Evolutionary conservation across 2,329 filamentous ascomycete species (phyloP).

Genomic region (Myotisia sp.): DNA sequence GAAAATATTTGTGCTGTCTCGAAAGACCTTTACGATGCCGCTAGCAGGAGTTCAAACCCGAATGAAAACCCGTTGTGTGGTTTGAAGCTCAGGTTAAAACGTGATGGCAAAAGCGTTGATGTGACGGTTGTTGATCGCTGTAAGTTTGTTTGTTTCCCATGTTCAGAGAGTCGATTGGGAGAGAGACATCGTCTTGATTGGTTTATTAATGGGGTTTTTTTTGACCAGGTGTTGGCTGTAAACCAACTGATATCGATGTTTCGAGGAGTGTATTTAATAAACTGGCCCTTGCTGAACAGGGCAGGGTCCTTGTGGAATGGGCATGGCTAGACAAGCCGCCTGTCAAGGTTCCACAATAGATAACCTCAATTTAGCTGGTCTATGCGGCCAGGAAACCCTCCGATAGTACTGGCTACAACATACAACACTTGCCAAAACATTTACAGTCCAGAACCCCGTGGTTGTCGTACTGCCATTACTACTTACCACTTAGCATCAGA

Average conservation of each 20-base stretch:
- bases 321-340: slow-evolving; percentile 34
- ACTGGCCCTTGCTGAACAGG: slow-evolving; percentile 33
- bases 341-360: slow-evolving; percentile 9
- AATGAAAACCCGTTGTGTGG: slow-evolving; percentile 58
- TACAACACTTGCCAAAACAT: too few relatives aligned
- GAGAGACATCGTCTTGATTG: neutral
- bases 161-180: too few relatives aligned
- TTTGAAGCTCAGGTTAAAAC: slow-evolving; percentile 46
- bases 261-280: slow-evolving; percentile 35
- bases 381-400: too few relatives aligned
- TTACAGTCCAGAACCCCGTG: too few relatives aligned
- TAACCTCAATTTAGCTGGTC: neutral
- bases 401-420: too few relatives aligned
- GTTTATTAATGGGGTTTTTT: too few relatives aligned
- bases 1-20: slow-evolving; percentile 55
- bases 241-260: slow-evolving; percentile 37
- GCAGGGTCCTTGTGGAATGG: slow-evolving; percentile 38
- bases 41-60: slow-evolving; percentile 37
- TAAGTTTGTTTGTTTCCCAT: slow-evolving; percentile 13
- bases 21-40: slow-evolving; percentile 51
- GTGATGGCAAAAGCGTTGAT: slow-evolving; percentile 43
- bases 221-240: slow-evolving; percentile 35
- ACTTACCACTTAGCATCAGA: too few relatives aligned
- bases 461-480: too few relatives aligned
- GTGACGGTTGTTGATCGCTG: slow-evolving; percentile 58